phyloP scores from a whole-genome alignment of 192 early-diverging fungal species.

The Umbelopsis sp. region DNA sequence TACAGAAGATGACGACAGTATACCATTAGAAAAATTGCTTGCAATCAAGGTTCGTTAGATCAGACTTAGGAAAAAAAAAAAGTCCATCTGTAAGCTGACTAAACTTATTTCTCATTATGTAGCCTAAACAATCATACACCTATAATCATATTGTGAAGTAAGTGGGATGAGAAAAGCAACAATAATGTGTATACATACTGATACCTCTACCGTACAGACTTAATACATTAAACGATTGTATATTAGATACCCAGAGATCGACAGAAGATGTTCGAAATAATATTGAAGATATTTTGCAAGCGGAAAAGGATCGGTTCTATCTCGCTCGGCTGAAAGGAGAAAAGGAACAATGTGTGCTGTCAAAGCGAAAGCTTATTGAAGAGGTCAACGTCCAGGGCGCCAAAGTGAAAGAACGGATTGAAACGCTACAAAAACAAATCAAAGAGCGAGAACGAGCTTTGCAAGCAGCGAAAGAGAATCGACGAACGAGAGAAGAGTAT shows the following conservation, averaged over 20 bases:
- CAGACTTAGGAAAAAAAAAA: too few relatives aligned
- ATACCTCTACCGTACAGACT: conserved; percentile 13
- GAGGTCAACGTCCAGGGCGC: not conserved
- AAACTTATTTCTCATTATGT: not conserved
- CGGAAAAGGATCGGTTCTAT: conserved; percentile 15
- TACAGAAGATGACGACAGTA: not conserved
- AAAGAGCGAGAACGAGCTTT: conserved; percentile 4
- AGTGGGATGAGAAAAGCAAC: not conserved
- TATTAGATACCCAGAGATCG: conserved; percentile 39
- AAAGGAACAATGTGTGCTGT: conserved; percentile 20
- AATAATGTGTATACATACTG: not conserved
- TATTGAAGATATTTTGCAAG: conserved; percentile 26
- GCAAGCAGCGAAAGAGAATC: conserved; percentile 6
- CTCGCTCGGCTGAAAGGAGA: conserved; percentile 5
- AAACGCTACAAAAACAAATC: not conserved
- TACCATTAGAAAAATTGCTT: not conserved
- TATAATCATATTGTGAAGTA: conserved; percentile 52
- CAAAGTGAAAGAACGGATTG: conserved; percentile 2
- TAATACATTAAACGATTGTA: conserved; percentile 37
- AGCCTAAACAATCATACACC: conserved; percentile 55
- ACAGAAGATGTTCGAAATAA: conserved; percentile 29
- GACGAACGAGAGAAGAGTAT: not conserved
- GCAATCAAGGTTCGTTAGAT: conserved; percentile 4
- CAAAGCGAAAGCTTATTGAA: not conserved
- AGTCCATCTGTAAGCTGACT: not conserved